phyloP scores from a whole-genome alignment of 1,139 yeast species.

The Hyphopichia khmerensis region DNA sequence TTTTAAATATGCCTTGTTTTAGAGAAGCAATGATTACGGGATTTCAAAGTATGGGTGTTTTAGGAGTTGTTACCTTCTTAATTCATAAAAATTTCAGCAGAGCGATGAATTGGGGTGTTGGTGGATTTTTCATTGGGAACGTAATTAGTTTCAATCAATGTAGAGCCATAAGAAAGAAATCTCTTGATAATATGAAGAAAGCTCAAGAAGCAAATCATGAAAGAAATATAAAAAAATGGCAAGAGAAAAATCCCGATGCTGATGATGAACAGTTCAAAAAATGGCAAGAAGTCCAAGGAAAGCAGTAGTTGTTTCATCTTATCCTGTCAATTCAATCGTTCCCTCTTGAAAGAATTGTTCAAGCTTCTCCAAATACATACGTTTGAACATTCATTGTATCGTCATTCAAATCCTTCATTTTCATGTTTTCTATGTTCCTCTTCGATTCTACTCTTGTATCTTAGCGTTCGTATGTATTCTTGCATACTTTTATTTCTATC shows the following conservation, averaged over 20 bases:
- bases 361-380: too few relatives aligned
- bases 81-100: conserved; percentile 62
- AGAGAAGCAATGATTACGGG: conserved; percentile 88
- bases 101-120: conserved; percentile 80
- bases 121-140: conserved; percentile 78
- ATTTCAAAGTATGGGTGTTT: conserved; percentile 77
- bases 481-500: background rate
- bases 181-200: conserved; percentile 57
- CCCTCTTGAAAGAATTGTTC: too few relatives aligned
- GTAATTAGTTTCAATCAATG: conserved; percentile 94
- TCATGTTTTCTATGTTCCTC: too few relatives aligned
- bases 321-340: too few relatives aligned
- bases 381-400: too few relatives aligned
- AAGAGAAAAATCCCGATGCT: conserved; percentile 9
- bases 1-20: conserved; percentile 80
- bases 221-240: conserved; percentile 29
- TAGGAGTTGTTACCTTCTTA: conserved; percentile 69
- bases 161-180: conserved; percentile 64
- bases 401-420: too few relatives aligned
- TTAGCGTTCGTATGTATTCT: too few relatives aligned
- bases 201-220: conserved; percentile 56
- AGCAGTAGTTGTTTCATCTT: background rate
- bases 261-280: conserved; percentile 25
- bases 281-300: conserved; percentile 23
- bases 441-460: too few relatives aligned